Evolutionary conservation across 495 filamentous ascomycete species (phyloP).

Genomic region (Podospora sp.): DNA sequence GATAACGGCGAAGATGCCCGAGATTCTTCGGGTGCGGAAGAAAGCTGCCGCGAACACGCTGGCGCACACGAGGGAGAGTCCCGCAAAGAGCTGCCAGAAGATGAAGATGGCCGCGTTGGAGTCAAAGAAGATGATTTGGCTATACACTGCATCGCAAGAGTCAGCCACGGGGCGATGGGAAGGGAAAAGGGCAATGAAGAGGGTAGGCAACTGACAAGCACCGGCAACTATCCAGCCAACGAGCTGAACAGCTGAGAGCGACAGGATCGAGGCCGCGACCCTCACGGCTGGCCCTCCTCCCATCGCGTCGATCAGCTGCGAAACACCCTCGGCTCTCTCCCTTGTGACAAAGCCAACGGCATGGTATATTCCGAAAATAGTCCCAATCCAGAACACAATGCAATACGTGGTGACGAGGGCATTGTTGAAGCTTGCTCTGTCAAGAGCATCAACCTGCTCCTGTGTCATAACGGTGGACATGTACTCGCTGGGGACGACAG

Average conservation of each 20-base stretch:
- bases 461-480: slow-evolving; percentile 7
- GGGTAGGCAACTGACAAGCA: slow-evolving; percentile 20
- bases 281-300: slow-evolving; percentile 33
- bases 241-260: slow-evolving; percentile 21
- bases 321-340: slow-evolving; percentile 73
- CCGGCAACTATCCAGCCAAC: slow-evolving; percentile 43
- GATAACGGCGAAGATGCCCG: slow-evolving; percentile 27
- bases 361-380: slow-evolving; percentile 24
- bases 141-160: slow-evolving; percentile 45
- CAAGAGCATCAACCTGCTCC: background rate
- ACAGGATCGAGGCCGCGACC: slow-evolving; percentile 16
- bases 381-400: slow-evolving; percentile 28
- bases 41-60: slow-evolving; percentile 69
- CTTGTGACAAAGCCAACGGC: slow-evolving; percentile 59
- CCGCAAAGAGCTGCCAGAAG: slow-evolving; percentile 61
- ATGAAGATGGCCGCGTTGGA: slow-evolving; percentile 62
- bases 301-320: slow-evolving; percentile 75
- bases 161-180: background rate
- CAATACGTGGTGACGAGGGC: slow-evolving; percentile 10
- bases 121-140: slow-evolving; percentile 60
- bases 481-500: slow-evolving; percentile 13
- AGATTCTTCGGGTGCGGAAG: slow-evolving; percentile 64
- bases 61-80: slow-evolving; percentile 63
- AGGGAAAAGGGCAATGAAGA: background rate
- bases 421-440: background rate